phyloP scores from a whole-genome alignment of 2,329 filamentous ascomycete genomes.

The Aspergillus floridensis region DNA sequence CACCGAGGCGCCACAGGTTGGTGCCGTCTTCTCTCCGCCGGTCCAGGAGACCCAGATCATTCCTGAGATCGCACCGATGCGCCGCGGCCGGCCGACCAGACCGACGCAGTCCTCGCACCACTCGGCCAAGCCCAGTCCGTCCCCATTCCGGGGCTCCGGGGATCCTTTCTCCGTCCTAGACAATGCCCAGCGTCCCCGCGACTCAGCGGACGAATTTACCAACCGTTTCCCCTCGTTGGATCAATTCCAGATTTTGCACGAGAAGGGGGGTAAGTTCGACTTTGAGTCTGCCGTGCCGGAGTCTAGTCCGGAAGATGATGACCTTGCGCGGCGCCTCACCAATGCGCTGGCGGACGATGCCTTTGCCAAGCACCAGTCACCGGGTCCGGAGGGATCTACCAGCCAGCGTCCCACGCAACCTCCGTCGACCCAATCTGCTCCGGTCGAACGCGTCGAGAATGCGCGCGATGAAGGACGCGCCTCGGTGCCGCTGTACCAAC shows the following conservation, averaged over 20 bases:
- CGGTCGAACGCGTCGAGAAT: slow-evolving; percentile 22
- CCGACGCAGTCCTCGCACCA: slow-evolving; percentile 44
- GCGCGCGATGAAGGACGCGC: slow-evolving; percentile 27
- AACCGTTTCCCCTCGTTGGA: slow-evolving; percentile 85
- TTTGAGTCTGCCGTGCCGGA: slow-evolving; percentile 62
- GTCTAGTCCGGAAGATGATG: slow-evolving; percentile 45
- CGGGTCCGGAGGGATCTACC: slow-evolving; percentile 25
- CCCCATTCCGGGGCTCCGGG: slow-evolving; percentile 66
- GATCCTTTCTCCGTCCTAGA: slow-evolving; percentile 94
- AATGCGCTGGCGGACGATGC: slow-evolving; percentile 81
- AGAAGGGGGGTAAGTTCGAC: slow-evolving; percentile 78
- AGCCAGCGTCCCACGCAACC: slow-evolving; percentile 27
- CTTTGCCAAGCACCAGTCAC: slow-evolving; percentile 57
- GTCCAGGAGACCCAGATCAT: slow-evolving; percentile 68
- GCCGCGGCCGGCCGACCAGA: slow-evolving; percentile 72
- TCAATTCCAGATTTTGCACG: slow-evolving; percentile 86
- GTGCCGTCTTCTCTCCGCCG: slow-evolving; percentile 77
- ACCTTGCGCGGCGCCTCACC: slow-evolving; percentile 65
- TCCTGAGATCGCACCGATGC: slow-evolving; percentile 91
- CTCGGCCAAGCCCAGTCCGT: slow-evolving; percentile 60
- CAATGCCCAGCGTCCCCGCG: slow-evolving; percentile 53
- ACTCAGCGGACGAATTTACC: slow-evolving; percentile 72
- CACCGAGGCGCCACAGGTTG: slow-evolving; percentile 62
- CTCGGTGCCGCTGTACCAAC: slow-evolving; percentile 38
- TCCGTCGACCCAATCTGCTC: slow-evolving; percentile 22